A percentile compares a stretch with the other conserved stretches of the same genome.
These are phyloP conservation scores for Nymphaea thermarum DNA, from an alignment of 164 flowering plant species.

Conservation along the genomic window DNA sequence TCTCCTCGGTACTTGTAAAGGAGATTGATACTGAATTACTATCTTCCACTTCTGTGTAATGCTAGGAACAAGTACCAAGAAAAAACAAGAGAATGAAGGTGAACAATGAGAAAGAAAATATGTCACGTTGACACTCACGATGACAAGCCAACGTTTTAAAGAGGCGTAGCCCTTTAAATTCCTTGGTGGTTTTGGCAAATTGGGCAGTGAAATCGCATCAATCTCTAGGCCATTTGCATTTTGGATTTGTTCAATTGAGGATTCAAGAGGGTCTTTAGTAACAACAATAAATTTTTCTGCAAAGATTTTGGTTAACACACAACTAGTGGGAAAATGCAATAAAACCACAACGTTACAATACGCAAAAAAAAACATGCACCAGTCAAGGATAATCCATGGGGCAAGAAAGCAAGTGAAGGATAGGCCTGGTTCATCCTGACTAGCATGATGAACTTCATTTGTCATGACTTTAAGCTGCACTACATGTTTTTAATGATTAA, in stretches of 20 bases:
- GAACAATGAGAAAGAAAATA: background rate
- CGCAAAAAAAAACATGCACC: too few relatives aligned
- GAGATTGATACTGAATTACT: slow-evolving; percentile 35
- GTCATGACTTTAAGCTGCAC: too few relatives aligned
- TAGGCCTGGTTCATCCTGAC: too few relatives aligned
- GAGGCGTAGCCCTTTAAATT: slow-evolving; percentile 78
- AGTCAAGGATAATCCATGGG: too few relatives aligned
- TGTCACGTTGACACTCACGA: slow-evolving; percentile 29
- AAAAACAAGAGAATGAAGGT: background rate
- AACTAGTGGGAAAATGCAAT: too few relatives aligned
- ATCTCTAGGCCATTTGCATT: slow-evolving; percentile 26
- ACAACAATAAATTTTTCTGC: slow-evolving; percentile 60
- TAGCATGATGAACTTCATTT: too few relatives aligned
- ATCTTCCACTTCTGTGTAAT: slow-evolving; percentile 49
- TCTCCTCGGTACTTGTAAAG: slow-evolving; percentile 92
- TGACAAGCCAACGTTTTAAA: slow-evolving; percentile 72
- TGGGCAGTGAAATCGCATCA: slow-evolving; percentile 37
- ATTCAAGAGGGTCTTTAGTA: slow-evolving; percentile 38
- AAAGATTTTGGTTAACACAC: slow-evolving; percentile 9
- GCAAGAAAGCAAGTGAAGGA: too few relatives aligned
- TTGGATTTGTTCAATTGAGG: slow-evolving; percentile 36
- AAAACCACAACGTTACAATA: too few relatives aligned
- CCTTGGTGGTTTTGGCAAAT: slow-evolving; percentile 70
- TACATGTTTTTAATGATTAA: too few relatives aligned
- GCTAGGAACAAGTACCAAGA: too few relatives aligned